Evolutionary conservation across 352 stramenopile species (phyloP).

Genomic region (Phytopythium mirpurense): DNA sequence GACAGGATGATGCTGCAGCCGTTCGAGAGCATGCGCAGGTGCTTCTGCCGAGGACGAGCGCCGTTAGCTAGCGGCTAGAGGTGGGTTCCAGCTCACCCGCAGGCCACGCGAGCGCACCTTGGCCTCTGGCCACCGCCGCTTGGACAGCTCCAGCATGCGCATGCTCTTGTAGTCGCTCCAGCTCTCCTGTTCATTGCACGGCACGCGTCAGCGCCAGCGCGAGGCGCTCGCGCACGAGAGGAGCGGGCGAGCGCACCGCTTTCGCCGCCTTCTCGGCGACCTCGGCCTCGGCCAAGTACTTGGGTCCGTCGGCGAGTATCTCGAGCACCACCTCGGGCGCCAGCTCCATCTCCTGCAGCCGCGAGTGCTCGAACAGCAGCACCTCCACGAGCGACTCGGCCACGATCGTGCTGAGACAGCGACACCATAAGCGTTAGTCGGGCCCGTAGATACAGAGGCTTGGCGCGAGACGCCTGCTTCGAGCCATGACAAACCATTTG

Average conservation of each 20-base stretch:
- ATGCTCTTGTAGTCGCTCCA: slow-evolving; percentile 69
- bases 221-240: too few relatives aligned
- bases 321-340: slow-evolving; percentile 48
- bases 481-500: slow-evolving; percentile 32
- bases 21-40: slow-evolving; percentile 63
- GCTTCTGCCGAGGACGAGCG: slow-evolving; percentile 21
- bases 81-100: background rate
- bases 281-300: slow-evolving; percentile 56
- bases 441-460: too few relatives aligned
- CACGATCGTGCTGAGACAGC: slow-evolving; percentile 30
- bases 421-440: background rate
- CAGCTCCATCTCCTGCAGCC: slow-evolving; percentile 74
- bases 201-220: too few relatives aligned
- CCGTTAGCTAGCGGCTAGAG: background rate
- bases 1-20: slow-evolving; percentile 74
- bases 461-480: too few relatives aligned
- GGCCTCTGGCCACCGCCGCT: slow-evolving; percentile 57
- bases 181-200: too few relatives aligned
- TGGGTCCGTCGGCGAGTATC: slow-evolving; percentile 40
- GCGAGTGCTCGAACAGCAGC: slow-evolving; percentile 62
- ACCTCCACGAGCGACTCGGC: slow-evolving; percentile 69
- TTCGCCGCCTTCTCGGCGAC: slow-evolving; percentile 40
- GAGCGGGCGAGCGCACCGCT: slow-evolving; percentile 10
- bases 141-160: slow-evolving; percentile 62
- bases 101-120: slow-evolving; percentile 22